These are phyloP conservation scores for Ophioceras dolichostomum DNA, from an alignment of 2,329 filamentous ascomycete species.

Conservation along the genomic window DNA sequence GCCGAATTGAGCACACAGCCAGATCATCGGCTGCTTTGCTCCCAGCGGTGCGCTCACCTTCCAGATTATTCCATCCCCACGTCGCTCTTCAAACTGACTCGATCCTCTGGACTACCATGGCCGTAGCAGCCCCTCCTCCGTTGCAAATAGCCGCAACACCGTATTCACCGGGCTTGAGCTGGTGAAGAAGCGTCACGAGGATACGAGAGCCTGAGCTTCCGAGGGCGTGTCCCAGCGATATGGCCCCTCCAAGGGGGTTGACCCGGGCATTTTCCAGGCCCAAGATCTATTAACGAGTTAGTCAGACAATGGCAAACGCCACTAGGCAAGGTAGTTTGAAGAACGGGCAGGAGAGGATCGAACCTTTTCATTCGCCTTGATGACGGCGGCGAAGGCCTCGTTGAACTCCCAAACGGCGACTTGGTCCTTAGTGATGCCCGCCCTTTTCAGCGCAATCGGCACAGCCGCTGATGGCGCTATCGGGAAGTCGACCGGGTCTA, in stretches of 20 bases:
- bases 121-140: constrained; percentile 83
- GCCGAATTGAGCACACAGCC: too few species aligned
- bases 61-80: not conserved
- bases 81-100: constrained; percentile 45
- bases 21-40: too few species aligned
- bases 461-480: constrained; percentile 87
- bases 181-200: constrained; percentile 78
- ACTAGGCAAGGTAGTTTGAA: too few species aligned
- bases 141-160: constrained; percentile 96
- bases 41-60: too few species aligned
- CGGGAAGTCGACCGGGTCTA: constrained; percentile 89
- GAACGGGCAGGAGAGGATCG: constrained; percentile 3
- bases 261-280: constrained; percentile 69
- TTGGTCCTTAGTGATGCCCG: constrained; percentile 82
- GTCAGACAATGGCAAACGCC: too few species aligned
- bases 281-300: constrained; percentile 47
- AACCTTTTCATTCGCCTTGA: constrained; percentile 86
- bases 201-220: constrained; percentile 91
- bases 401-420: constrained; percentile 98
- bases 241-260: constrained; percentile 82
- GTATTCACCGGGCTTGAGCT: constrained; percentile 84
- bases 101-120: constrained; percentile 79
- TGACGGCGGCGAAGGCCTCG: constrained; percentile 91
- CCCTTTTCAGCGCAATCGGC: constrained; percentile 75
- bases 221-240: constrained; percentile 81